Conservation (phyloP, 1,139 yeast species). For the Waltiozyma sp. region DNA sequence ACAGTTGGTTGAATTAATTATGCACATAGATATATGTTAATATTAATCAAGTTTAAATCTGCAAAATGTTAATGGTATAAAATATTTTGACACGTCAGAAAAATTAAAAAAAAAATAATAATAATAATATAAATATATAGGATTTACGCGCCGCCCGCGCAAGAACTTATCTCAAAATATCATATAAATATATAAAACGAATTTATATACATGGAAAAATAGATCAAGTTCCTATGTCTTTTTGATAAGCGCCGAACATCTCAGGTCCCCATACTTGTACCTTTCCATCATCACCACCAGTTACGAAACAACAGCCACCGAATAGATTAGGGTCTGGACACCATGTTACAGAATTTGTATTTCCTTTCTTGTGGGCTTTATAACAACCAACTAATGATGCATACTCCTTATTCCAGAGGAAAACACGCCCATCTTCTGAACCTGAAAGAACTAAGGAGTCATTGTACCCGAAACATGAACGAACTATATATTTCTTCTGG, state of each 20-base stretch:
- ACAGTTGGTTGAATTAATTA: no score
- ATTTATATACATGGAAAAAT: no score
- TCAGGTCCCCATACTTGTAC: slow-evolving; percentile 54
- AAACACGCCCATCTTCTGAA: slow-evolving; percentile 70
- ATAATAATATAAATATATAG: no score
- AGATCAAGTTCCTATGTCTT: no score
- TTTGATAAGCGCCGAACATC: not conserved
- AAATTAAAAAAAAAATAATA: no score
- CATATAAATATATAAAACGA: no score
- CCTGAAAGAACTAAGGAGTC: slow-evolving; percentile 73
- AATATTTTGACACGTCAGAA: no score
- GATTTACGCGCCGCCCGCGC: no score
- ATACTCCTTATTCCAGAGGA: slow-evolving; percentile 69
- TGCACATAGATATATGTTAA: no score
- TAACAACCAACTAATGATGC: slow-evolving; percentile 58
- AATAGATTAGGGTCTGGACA: slow-evolving; percentile 38
- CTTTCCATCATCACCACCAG: slow-evolving; percentile 73
- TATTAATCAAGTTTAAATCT: no score
- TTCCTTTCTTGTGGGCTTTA: slow-evolving; percentile 50
- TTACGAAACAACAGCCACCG: slow-evolving; percentile 36
- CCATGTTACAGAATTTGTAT: slow-evolving; percentile 76
- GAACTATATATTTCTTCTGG: slow-evolving; percentile 57
- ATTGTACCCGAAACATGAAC: slow-evolving; percentile 68
- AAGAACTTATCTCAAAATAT: no score
- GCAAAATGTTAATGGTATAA: no score